phyloP scores from a whole-genome alignment of 371 early-diverging fungal species.

The Zopfochytrium polystomum region DNA sequence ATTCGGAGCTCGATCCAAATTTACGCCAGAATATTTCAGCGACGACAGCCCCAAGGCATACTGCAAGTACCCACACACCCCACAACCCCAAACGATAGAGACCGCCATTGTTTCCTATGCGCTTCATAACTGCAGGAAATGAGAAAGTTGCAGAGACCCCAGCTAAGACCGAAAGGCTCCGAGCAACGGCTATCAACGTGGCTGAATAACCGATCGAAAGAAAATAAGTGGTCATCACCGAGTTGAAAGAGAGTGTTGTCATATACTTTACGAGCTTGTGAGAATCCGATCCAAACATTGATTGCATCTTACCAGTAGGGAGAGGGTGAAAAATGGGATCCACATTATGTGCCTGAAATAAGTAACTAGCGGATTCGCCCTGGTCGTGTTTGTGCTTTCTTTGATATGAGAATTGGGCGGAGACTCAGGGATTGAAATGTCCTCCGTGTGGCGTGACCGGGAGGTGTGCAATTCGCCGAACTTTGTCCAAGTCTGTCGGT shows the following conservation, averaged over 20 bases:
- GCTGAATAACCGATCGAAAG: conserved; percentile 28
- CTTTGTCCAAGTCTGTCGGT: conserved; percentile 20
- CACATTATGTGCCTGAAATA: conserved; percentile 25
- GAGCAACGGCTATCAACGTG: conserved; percentile 32
- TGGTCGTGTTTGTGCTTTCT: conserved; percentile 3
- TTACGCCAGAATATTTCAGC: conserved; percentile 15
- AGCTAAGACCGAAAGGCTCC: conserved; percentile 30
- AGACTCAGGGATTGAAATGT: neutral
- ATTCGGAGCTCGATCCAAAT: neutral
- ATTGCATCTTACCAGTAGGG: too few species aligned
- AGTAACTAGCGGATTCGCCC: neutral
- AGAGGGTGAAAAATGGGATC: conserved; percentile 34
- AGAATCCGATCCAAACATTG: too few species aligned
- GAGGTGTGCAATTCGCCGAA: too few species aligned
- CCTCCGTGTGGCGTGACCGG: too few species aligned
- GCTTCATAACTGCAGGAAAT: too few species aligned
- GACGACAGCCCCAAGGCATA: conserved; percentile 33
- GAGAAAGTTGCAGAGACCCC: conserved; percentile 41
- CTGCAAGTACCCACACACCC: conserved; percentile 46
- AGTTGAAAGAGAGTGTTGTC: conserved; percentile 42
- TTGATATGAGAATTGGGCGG: neutral
- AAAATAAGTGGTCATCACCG: conserved; percentile 51
- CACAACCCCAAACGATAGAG: conserved; percentile 45
- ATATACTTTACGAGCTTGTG: too few species aligned
- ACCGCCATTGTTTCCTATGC: conserved; percentile 36